Base-by-base conservation (phyloP, 805 yeast genomes). In the Metschnikowia drakensbergensis region DNA sequence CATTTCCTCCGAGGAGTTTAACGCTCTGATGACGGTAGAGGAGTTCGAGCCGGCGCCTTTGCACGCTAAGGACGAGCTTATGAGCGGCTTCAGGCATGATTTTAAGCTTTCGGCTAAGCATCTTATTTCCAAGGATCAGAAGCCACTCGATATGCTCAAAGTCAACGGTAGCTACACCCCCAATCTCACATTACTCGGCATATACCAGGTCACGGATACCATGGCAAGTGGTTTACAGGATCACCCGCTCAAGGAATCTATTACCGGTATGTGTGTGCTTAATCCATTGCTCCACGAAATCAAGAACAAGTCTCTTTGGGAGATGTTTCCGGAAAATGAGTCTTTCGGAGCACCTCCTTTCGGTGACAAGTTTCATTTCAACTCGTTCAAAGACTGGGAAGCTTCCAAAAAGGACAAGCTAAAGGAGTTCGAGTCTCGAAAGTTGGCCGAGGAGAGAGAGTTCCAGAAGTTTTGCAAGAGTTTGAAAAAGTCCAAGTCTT, bases 221-320 rank as follows among this genome's bases (percentile, higher is more conserved):
- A 47, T 59, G 50, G 42, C 65, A 58, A 47, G 64, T 59, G 54
- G 54, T 6, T 44, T 64, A 26, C 67, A 68, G 4, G 73, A 67
- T 43, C 77, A 72, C 48, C 64, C 74, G 4, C 59, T 71, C 39
- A 69, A 67, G 45, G 65, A 61, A 47, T 63, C 74, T 5, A 57
- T 71, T 41, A 68, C 72, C 41, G 75, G 75, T 5, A 67, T 70
- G 69, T 60, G 70, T 32, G 66, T 65, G 32, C 52, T 68, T 45
- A 71, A 69, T 48, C 67, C 69, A 1, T 59, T 59, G 25, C 58
- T 71, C 45, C 61, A 64, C 28, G 67, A 65, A 40, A 62, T 72
- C 17, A 68, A 67, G 46, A 74, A 73, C 50, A 72, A 66, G 30
- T 69, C 64, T 47, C 62, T 73, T 34, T 71, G 76, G 76, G 61